These are phyloP conservation scores for Melocanna baccifera DNA, from an alignment of 176 grass and related monocot genomes.

Conservation along the genomic window DNA sequence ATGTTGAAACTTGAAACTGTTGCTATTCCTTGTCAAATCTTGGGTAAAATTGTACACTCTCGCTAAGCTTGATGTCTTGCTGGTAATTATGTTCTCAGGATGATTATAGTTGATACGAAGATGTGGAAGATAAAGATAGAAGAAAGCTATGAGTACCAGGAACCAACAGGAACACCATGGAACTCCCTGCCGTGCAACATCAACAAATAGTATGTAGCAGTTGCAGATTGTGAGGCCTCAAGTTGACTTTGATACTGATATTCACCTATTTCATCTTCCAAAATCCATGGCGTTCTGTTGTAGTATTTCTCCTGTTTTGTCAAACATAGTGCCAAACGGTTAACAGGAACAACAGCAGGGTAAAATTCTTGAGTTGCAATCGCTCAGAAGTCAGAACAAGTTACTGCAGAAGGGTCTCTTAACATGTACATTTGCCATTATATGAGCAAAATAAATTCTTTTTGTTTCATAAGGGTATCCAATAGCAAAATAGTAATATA, in stretches of 20 bases:
- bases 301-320: slow-evolving; percentile 59
- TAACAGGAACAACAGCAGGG: not conserved
- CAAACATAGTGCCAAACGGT: slow-evolving; percentile 21
- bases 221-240: slow-evolving; percentile 59
- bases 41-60: not conserved
- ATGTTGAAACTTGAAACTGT: not conserved
- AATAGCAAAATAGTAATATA: not conserved
- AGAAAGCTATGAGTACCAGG: slow-evolving; percentile 59
- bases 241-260: slow-evolving; percentile 69
- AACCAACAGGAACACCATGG: slow-evolving; percentile 61
- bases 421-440: slow-evolving; percentile 12
- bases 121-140: not conserved
- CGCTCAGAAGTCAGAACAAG: slow-evolving; percentile 11
- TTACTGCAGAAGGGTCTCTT: not conserved
- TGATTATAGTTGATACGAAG: slow-evolving; percentile 12
- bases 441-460: not conserved
- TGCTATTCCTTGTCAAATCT: not conserved
- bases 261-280: slow-evolving; percentile 78
- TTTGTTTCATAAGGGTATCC: not conserved
- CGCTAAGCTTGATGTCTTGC: not conserved
- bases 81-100: not conserved
- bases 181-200: slow-evolving; percentile 59
- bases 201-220: slow-evolving; percentile 70
- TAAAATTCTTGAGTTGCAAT: not conserved
- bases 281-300: slow-evolving; percentile 73